Conservation (phyloP, 371 early-diverging fungal species). For the Mortierella sp. region DNA sequence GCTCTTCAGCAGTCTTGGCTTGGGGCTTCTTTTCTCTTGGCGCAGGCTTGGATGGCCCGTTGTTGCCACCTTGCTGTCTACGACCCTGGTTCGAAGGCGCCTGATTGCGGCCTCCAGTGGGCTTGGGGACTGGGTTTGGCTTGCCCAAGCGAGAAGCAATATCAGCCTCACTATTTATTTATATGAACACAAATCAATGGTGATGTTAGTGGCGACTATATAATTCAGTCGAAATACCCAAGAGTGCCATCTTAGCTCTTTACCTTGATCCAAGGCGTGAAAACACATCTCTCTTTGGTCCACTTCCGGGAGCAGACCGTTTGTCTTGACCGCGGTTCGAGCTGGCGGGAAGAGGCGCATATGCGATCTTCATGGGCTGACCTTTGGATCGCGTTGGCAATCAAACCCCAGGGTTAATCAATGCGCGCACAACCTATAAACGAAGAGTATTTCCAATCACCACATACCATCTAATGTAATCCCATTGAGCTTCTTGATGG, state of each 20-base stretch:
- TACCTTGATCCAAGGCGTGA: slow-evolving; percentile 54
- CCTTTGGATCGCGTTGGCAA: slow-evolving; percentile 12
- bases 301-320: slow-evolving; percentile 9
- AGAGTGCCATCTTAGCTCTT: background rate
- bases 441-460: background rate
- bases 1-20: slow-evolving; percentile 38
- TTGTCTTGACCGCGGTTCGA: slow-evolving; percentile 20
- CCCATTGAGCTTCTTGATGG: slow-evolving; percentile 68
- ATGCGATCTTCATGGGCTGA: slow-evolving; percentile 53
- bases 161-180: slow-evolving; percentile 37
- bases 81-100: slow-evolving; percentile 16
- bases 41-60: slow-evolving; percentile 13
- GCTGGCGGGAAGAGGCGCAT: slow-evolving; percentile 36
- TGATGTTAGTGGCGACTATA: background rate
- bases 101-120: background rate
- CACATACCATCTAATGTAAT: slow-evolving; percentile 73
- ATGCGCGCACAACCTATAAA: background rate
- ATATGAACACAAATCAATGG: background rate
- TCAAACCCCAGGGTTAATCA: background rate
- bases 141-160: slow-evolving; percentile 49
- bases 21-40: slow-evolving; percentile 27
- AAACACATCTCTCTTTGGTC: slow-evolving; percentile 45
- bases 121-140: slow-evolving; percentile 32
- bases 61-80: slow-evolving; percentile 10
- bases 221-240: background rate